Evolutionary conservation across 2,329 filamentous ascomycete species (phyloP), one percentile per base, ranked within the genome.

Genomic region (Stachybotrys elegans): DNA sequence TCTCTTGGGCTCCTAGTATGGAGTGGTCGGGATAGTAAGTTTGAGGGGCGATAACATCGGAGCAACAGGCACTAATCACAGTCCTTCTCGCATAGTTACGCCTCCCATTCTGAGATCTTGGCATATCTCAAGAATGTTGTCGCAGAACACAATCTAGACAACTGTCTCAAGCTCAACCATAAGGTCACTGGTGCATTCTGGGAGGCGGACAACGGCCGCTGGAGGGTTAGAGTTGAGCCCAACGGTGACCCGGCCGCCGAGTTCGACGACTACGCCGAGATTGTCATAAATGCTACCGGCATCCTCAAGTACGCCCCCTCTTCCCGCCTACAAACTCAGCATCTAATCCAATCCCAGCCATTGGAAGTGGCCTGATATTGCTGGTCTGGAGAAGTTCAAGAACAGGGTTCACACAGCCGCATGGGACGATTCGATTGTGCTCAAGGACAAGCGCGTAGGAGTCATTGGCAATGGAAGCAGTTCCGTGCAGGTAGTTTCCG

Each of bases 381-480:
- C 35, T 7, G 48, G 48, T n/a, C 22, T 37, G 5, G 43, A 50
- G 31, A 38, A 49, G 4, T 72, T 66, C 55, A 50, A 65, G 43
- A 50, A 61, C 22, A 52, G 66, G n/a, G 62, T 61, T 25, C 69
- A 73, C 46, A 68, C 66, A 9, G 59, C 65, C 8, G 57, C 59
- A 21, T 72, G 68, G 68, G 64, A 69, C 38, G 55, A 63, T 19
- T 51, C 13, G n/a, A 35, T 50, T 9, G 23, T 43, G 8, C 43
- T 49, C 16, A 45, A 40, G 4, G 55, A 47, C 6, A 62, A 62
- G 40, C 46, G 32, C 6, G 50, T 66, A 1, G 63, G 59, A 3
- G 47, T 66, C 7, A 57, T 67, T 27, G 63, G 63, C 5, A 59
- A 57, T 22, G 62, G 63, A 3, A 57, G 59, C 1, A 59, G 57